Evolutionary conservation across 2,329 filamentous ascomycete species (phyloP), one percentile per base, ranked within the genome.

Genomic region (Sporothrix dimorphospora): DNA sequence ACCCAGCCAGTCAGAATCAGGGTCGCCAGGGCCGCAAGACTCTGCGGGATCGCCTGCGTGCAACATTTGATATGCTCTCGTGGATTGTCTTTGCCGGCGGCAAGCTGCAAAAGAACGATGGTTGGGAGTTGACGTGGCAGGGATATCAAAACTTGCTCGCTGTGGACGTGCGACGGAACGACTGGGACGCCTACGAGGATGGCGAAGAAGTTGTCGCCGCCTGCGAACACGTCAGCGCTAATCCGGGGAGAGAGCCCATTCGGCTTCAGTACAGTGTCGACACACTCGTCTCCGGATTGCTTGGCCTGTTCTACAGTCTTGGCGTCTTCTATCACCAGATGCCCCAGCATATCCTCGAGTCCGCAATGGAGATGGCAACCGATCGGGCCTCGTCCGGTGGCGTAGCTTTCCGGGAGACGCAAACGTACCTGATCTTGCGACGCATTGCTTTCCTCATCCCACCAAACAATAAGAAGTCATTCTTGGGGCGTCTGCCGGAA

Each of bases 81-180:
- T 70, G 66, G 66, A 21, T 45, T 8, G 66, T 72, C 7, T 68
- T 57, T 27, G 47, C 34, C 4, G 71, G 71, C 38, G 42, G 40
- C 11, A 34, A n/a, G n/a, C 53, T 72, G 21, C 38, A 63, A 14
- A n/a, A 19, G 4, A 47, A n/a, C 7, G 68, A 61, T 40, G 38
- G 40, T 40, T 72, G 71, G 71, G 71, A 72, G 40, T 75, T 77
- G 40, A 75, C 73, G 9, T 38, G 19, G 34, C 53, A 69, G 55
- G 74, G 74, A 4, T 59, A 73, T 21, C 14, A 27, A 2, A 27
- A 71, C 21, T 65, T 75, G 16, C n/a, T 74, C 42, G 45, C 40
- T 1, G 21, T 74, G 4, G 71, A 71, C 21, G 27, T 71, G 4
- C 8, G 16, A 11, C 27, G 21, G 1, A 21, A 14, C 24, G 42